Percentiles rank a stretch among this genome's conserved stretches.
These are phyloP conservation scores for Linnemannia elongata DNA, from an alignment of 192 early-diverging fungal genomes.

Conservation along the genomic window DNA sequence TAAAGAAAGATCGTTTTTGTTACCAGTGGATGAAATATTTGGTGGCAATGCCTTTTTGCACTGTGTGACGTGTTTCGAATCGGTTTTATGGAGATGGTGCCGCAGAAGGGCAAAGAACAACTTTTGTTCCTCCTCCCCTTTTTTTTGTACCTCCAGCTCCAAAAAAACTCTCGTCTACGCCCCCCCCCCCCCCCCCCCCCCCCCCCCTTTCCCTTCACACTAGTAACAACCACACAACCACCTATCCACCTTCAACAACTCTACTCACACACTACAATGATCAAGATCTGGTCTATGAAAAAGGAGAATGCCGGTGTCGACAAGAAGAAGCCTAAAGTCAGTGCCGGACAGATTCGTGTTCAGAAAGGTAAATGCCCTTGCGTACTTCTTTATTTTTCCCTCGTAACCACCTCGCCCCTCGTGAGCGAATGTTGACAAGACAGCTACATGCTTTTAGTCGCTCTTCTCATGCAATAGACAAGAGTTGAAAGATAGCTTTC, in stretches of 20 bases:
- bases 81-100: neutral
- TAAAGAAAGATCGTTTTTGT: neutral
- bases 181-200: too few relatives aligned
- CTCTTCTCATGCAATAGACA: neutral
- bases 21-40: neutral
- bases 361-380: conserved; percentile 83
- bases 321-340: conserved; percentile 82
- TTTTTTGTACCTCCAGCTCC: neutral
- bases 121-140: neutral
- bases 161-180: neutral
- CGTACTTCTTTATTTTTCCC: neutral
- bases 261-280: conserved; percentile 63
- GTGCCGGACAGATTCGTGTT: conserved; percentile 89
- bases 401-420: neutral
- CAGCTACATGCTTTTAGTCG: neutral
- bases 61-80: conserved; percentile 8
- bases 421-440: neutral
- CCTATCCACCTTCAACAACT: neutral
- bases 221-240: neutral
- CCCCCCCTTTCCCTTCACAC: too few relatives aligned
- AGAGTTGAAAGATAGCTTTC: neutral
- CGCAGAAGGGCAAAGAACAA: neutral
- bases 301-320: conserved; percentile 81
- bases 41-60: neutral
- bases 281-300: conserved; percentile 93